Conservation (phyloP, 805 yeast genomes). For the Suhomyces sp. region DNA sequence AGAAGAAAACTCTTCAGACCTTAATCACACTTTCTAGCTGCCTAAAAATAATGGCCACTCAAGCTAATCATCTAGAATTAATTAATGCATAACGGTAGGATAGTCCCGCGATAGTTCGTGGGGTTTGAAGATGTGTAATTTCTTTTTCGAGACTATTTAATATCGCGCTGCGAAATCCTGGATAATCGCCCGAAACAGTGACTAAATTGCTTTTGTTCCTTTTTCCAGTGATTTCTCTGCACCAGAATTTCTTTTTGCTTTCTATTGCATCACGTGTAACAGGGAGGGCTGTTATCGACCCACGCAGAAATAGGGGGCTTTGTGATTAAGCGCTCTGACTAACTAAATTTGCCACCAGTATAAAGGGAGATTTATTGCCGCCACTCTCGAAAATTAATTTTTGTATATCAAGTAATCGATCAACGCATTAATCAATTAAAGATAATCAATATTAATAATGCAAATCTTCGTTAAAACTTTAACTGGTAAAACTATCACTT, state of each 20-base stretch:
- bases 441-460: conserved; percentile 40
- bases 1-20: background rate
- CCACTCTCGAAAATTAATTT: background rate
- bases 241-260: conserved; percentile 2
- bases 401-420: conserved; percentile 30
- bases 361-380: conserved; percentile 1
- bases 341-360: conserved; percentile 4
- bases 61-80: background rate
- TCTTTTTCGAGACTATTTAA: background rate
- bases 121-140: background rate
- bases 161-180: background rate
- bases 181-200: background rate
- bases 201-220: background rate
- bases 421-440: conserved; percentile 40
- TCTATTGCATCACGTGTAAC: conserved; percentile 4
- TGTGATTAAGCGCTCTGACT: conserved; percentile 4
- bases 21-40: background rate
- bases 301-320: conserved; percentile 2
- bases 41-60: background rate
- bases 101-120: background rate
- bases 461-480: conserved; percentile 99
- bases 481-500: conserved; percentile 98
- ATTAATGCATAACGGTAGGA: background rate
- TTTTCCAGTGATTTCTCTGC: conserved; percentile 2
- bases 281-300: conserved; percentile 5